Evolutionary conservation across 73 alveolate species (phyloP).

Genomic region (Paramecium octaurelia): DNA sequence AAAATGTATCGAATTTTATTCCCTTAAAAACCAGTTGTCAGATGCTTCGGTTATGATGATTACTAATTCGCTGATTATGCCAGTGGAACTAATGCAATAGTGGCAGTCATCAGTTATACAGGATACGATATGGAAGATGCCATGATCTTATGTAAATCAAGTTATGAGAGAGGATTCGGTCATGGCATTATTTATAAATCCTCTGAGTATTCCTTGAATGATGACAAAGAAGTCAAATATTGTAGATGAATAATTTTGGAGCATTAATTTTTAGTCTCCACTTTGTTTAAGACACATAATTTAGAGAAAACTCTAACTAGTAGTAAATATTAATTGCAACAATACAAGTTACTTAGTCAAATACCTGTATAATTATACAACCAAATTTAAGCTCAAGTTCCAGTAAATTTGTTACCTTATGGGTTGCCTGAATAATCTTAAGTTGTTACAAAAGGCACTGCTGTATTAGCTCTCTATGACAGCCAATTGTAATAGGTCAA

Average conservation of each 20-base stretch:
- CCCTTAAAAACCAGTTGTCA: constrained; percentile 96
- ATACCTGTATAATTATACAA: background rate
- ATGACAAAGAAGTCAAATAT: background rate
- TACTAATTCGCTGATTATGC: constrained; percentile 96
- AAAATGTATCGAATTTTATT: constrained; percentile 83
- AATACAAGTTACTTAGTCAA: background rate
- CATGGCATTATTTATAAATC: constrained; percentile 97
- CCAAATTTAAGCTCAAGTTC: constrained; percentile 66
- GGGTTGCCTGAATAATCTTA: constrained; percentile 92
- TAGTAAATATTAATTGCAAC: too few species aligned
- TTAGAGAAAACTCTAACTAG: too few species aligned
- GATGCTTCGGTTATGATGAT: constrained; percentile 82
- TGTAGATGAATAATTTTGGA: too few species aligned
- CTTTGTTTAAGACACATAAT: too few species aligned
- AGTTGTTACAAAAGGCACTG: constrained; percentile 80
- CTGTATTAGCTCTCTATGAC: constrained; percentile 86
- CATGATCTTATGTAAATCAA: constrained; percentile 94
- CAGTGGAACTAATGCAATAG: constrained; percentile 98
- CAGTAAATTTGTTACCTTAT: constrained; percentile 86
- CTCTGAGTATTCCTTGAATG: background rate
- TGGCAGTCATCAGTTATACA: constrained; percentile 99
- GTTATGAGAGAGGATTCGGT: constrained; percentile 99
- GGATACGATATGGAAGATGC: constrained; percentile 99
- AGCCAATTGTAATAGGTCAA: constrained; percentile 67
- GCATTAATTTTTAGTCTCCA: too few species aligned